A percentile compares a stretch with the other conserved stretches of the same genome.
phyloP scores from a whole-genome alignment of 805 yeast species.

The Starmerella kuoi region DNA sequence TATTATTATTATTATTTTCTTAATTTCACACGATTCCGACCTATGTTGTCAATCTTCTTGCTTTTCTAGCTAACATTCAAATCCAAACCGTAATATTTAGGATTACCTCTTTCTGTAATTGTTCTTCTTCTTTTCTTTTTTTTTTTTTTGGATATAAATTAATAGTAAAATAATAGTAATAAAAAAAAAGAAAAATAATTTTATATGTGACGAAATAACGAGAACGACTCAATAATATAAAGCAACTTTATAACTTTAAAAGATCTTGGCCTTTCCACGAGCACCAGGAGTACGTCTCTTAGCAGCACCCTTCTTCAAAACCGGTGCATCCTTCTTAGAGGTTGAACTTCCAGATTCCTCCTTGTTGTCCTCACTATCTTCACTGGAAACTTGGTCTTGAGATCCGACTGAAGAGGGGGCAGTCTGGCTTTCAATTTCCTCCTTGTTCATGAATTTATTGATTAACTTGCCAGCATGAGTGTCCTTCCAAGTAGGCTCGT shows the following conservation, averaged over 20 bases:
- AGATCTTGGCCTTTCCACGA: constrained; percentile 21
- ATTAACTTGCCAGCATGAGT: constrained; percentile 25
- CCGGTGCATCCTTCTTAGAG: constrained; percentile 7
- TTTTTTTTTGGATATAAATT: too few relatives aligned
- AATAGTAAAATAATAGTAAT: too few relatives aligned
- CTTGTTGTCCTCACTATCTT: background rate
- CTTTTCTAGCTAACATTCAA: too few relatives aligned
- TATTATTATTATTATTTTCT: too few relatives aligned
- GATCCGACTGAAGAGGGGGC: background rate
- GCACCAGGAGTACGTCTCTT: constrained; percentile 21
- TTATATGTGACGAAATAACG: too few relatives aligned
- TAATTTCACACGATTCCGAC: background rate
- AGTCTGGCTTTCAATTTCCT: constrained; percentile 6
- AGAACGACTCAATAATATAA: too few relatives aligned
- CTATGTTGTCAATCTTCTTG: background rate
- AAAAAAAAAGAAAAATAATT: too few relatives aligned
- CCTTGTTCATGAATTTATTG: background rate
- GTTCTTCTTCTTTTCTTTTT: too few relatives aligned
- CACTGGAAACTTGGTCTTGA: background rate
- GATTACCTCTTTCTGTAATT: too few relatives aligned
- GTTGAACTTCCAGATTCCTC: background rate
- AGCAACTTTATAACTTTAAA: constrained; percentile 3
- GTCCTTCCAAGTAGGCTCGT: constrained; percentile 27
- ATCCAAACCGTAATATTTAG: too few relatives aligned
- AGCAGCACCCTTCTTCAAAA: constrained; percentile 20